phyloP scores from a whole-genome alignment of 1,284 basidiomycete species.

The Boletellus sp. region DNA sequence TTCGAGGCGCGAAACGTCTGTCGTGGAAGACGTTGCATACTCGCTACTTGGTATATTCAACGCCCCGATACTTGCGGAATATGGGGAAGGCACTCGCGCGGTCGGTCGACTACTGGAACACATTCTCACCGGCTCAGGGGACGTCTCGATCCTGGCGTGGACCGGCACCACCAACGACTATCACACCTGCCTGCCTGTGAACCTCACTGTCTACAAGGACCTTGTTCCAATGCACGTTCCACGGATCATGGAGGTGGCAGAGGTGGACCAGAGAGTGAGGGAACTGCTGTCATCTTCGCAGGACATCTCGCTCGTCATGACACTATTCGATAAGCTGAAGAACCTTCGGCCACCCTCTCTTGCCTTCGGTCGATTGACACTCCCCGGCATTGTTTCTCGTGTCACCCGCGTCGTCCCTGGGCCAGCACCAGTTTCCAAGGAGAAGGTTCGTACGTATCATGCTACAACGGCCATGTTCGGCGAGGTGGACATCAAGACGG shows the following conservation, averaged over 20 bases:
- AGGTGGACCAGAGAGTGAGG: neutral
- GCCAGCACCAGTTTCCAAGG: no score
- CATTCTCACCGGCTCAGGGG: slow-evolving; percentile 4
- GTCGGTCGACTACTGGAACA: slow-evolving; percentile 11
- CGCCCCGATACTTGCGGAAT: no score
- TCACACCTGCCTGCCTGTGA: slow-evolving; percentile 9
- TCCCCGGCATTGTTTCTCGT: no score
- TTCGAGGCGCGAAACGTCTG: neutral
- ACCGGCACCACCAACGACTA: slow-evolving; percentile 1
- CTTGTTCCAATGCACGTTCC: no score
- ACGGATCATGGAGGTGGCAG: no score
- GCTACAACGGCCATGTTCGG: neutral
- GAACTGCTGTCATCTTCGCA: neutral
- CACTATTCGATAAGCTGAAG: neutral
- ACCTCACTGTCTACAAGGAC: slow-evolving; percentile 6
- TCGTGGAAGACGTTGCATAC: neutral
- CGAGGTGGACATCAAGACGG: neutral
- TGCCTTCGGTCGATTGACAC: no score
- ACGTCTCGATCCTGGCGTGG: slow-evolving; percentile 10
- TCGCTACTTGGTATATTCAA: no score
- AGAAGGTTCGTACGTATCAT: neutral
- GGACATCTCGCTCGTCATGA: neutral
- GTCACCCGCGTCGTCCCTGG: no score
- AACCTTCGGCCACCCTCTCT: no score
- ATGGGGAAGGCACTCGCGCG: slow-evolving; percentile 4